Percentiles rank a stretch among this genome's conserved stretches.
Evolutionary conservation across 83 land plant genomes (phyloP).

Genomic region (Larix sibirica): DNA sequence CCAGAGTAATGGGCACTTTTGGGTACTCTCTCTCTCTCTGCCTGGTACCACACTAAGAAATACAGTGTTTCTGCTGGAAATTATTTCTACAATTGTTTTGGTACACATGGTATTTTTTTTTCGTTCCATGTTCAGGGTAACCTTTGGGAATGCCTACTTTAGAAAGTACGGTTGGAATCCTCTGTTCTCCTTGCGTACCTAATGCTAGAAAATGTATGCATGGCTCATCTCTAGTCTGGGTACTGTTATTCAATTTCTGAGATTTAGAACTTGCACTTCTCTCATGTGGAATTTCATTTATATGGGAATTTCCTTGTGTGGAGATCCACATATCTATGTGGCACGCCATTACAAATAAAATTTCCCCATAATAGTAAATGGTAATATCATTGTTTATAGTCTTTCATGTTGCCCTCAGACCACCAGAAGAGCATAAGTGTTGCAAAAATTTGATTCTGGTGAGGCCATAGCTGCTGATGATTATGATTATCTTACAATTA

Average conservation of each 20-base stretch:
- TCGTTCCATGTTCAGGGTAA: background rate
- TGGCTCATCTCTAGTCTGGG: background rate
- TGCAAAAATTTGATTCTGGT: no score
- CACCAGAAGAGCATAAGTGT: background rate
- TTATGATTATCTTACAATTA: background rate
- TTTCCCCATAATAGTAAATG: background rate
- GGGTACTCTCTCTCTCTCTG: constrained; percentile 37
- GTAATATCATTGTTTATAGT: background rate
- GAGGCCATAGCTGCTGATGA: background rate
- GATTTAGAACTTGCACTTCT: background rate
- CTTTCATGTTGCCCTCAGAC: background rate
- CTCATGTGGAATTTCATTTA: background rate
- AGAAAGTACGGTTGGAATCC: background rate
- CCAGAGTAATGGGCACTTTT: constrained; percentile 83
- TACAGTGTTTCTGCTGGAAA: background rate
- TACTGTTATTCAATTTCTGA: background rate
- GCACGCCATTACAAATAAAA: background rate
- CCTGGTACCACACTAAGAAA: background rate
- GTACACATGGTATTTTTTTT: no score
- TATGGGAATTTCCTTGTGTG: background rate
- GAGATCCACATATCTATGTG: background rate
- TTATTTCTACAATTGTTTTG: background rate
- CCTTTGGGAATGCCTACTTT: background rate
- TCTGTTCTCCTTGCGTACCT: background rate
- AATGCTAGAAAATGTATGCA: background rate